Conservation (phyloP, 495 filamentous ascomycete genomes). For the Hapsidospora chrysogenum region DNA sequence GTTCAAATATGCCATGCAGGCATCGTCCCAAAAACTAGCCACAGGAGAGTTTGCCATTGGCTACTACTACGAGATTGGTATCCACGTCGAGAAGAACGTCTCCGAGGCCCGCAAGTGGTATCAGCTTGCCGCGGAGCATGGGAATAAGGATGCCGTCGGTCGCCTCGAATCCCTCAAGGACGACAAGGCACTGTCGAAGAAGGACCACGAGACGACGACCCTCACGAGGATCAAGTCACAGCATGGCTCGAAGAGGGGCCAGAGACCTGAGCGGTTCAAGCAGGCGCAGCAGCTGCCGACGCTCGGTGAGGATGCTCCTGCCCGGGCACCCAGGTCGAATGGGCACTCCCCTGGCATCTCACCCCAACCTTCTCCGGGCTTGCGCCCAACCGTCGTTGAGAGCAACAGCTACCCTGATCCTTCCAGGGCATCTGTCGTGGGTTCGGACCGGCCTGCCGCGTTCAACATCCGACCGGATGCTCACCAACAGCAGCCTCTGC, state of each 20-base stretch:
- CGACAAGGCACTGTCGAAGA: constrained; percentile 71
- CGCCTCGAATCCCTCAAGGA: constrained; percentile 74
- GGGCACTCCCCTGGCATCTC: constrained; percentile 11
- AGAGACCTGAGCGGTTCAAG: constrained; percentile 49
- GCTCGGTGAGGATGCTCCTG: constrained; percentile 16
- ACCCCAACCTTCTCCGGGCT: constrained; percentile 6
- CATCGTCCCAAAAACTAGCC: constrained; percentile 59
- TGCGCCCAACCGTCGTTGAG: constrained; percentile 12
- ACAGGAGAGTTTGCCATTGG: constrained; percentile 95
- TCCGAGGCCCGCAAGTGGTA: constrained; percentile 84
- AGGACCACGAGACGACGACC: constrained; percentile 85
- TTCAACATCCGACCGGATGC: constrained; percentile 22
- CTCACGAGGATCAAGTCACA: constrained; percentile 82
- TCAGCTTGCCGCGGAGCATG: constrained; percentile 71
- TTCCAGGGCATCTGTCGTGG: constrained; percentile 10
- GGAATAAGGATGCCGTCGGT: constrained; percentile 74
- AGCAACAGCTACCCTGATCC: constrained; percentile 59
- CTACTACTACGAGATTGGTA: constrained; percentile 94
- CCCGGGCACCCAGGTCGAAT: constrained; percentile 8
- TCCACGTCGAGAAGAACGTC: constrained; percentile 66
- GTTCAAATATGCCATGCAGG: constrained; percentile 76
- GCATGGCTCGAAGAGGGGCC: constrained; percentile 69
- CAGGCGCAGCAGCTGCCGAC: constrained; percentile 31
- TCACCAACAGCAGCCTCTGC: constrained; percentile 15
- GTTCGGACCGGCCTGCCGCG: constrained; percentile 26